phyloP scores from a whole-genome alignment of 257 asterid species.

The Primulina eburnea region DNA sequence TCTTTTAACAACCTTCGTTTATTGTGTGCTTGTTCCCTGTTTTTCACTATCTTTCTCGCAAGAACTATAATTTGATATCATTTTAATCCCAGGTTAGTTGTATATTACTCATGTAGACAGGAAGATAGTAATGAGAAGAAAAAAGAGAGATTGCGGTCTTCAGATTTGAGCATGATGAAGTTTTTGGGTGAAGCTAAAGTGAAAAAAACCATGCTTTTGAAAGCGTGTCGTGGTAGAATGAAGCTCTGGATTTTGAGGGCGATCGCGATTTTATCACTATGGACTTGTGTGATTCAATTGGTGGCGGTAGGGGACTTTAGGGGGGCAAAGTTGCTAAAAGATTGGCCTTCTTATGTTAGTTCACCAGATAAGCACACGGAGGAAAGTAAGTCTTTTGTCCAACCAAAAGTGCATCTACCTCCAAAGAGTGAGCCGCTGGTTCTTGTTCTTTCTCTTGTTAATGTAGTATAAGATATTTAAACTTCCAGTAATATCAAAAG shows the following conservation, averaged over 20 bases:
- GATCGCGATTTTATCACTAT: constrained; percentile 41
- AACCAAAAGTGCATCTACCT: constrained; percentile 28
- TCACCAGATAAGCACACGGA: constrained; percentile 15
- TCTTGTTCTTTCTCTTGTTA: neutral
- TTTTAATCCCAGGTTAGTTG: constrained; percentile 18
- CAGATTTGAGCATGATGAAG: constrained; percentile 27
- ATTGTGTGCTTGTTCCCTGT: constrained; percentile 1
- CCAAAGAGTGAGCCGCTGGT: constrained; percentile 44
- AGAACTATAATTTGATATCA: constrained; percentile 7
- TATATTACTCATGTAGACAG: constrained; percentile 29
- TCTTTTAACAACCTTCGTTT: constrained; percentile 4
- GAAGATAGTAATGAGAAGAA: constrained; percentile 17
- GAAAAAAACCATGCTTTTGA: constrained; percentile 27
- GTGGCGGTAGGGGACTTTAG: constrained; percentile 53
- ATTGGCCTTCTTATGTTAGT: constrained; percentile 53
- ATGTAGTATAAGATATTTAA: constrained; percentile 4
- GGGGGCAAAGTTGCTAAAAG: constrained; percentile 51
- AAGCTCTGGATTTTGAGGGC: constrained; percentile 56
- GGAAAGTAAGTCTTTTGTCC: constrained; percentile 23
- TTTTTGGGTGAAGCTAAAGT: constrained; percentile 27
- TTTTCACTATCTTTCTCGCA: neutral
- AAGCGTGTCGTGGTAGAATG: constrained; percentile 38
- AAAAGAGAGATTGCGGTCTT: constrained; percentile 9
- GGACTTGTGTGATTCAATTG: constrained; percentile 58
- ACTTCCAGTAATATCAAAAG: constrained; percentile 9